Base-by-base conservation (phyloP, 2,329 filamentous ascomycete genomes). In the Sordariomycetes sp. region DNA sequence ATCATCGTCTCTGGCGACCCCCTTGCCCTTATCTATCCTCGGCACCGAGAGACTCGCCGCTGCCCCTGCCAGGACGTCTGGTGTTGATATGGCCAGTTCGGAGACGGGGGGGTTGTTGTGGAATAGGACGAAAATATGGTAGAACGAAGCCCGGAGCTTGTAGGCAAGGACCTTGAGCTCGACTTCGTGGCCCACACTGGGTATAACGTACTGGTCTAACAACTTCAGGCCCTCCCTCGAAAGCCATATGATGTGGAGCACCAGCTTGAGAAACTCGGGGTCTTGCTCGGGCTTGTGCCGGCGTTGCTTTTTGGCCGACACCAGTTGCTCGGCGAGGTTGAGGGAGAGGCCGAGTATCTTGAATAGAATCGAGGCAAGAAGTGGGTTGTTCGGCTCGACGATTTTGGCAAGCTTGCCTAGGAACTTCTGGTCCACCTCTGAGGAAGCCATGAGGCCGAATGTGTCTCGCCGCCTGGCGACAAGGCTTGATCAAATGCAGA, bases 401-500 rank as follows among this genome's bases (percentile, higher is more conserved):
- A 85, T 81, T 72, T 86, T 88, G 70, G 94, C 93, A 69, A 96
- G 86, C 69, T 85, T 87, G 74, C 90, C 91, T 67, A 99, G 81
- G 74, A 95, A 96, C 76, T 97, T 99, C 76, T 96, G 92, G 72
- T 99, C 94, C 62, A 97, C 90, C 74, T 96, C 90, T 61, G 91
- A 94, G 69, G 92, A 94, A 75, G 94, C 94, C 94, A 97, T 99
- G 62, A 69, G 68, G 66, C 53, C 58, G 28, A 24, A 51, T 20
- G 12, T 43, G 54, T 28, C 32, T 20, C 40, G 28, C 18, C 32
- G 40, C 18, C 40, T 46, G 46, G 20, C 20, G 46, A 24, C 5
- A 24, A 50, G 3, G 20, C 5, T 50, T n/a, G 18, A 16, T 14
- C 14, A 50, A 22, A 24, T 24, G 46, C 8, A 14, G 14, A 8